Evolutionary conservation across 1,284 basidiomycete genomes (phyloP), one percentile per base, ranked within the genome.

Genomic region (Naganishia sp.): DNA sequence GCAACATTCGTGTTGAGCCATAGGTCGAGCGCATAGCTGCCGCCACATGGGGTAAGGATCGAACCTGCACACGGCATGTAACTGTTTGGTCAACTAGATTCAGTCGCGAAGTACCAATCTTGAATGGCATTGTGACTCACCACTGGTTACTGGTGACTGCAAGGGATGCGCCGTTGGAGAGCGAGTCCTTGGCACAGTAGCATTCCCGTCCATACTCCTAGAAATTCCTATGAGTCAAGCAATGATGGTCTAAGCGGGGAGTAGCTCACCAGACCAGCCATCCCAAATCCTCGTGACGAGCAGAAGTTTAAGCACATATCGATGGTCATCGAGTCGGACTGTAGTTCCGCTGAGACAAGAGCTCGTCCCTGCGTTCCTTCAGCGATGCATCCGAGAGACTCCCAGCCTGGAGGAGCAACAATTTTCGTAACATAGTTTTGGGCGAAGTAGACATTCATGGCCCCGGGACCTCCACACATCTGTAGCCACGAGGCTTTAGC

Each of bases 391-490:
- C 74, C 74, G 39, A 65, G 61, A 15, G 62, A 66, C 51, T 69
- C 57, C 73, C 74, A 76, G 50, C 73, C 73, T 39, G 67, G 62
- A 32, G 73, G 72, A 23, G 55, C 23, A 23, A 50, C 47, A 25
- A 54, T 31, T 64, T 68, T 39, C 65, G 3, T 82, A 78, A 71
- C 82, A 81, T 60, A 85, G 74, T 81, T 78, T 5, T 82, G 80
- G 69, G 81, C 84, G 74, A 81, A 83, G 78, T 84, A 81, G 10
- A 83, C 71, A 46, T 81, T 83, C 68, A 85, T 61, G n/a, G 73
- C 72, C 28, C 67, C 32, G 15, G 62, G 61, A 13, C 75, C 76
- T 64, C 76, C 76, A 63, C 76, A 77, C 28, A 66, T 72, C 69
- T 76, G 39, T 18, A n/a, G 17, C 7, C 21, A 42, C 10, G 17